Percentiles rank a stretch among this genome's conserved stretches.
Conservation (phyloP, 768 basidiomycete species). For the Sporobolomyces roseus region DNA sequence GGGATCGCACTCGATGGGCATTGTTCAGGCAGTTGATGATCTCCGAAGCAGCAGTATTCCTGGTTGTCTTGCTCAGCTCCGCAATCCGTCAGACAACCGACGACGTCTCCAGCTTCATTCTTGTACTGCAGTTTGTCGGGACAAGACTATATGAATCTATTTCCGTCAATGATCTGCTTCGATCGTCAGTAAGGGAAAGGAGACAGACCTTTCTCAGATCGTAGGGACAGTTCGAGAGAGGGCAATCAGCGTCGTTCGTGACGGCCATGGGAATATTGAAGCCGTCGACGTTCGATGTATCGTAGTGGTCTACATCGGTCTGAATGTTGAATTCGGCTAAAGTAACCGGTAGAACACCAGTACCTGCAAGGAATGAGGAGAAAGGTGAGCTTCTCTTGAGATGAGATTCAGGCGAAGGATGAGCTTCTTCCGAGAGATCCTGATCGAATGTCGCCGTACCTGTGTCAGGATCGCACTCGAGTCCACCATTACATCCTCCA, state of each 20-base stretch:
- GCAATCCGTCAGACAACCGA: constrained; percentile 30
- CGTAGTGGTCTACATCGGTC: constrained; percentile 9
- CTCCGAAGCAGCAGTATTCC: constrained; percentile 33
- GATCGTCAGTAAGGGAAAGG: too few species aligned
- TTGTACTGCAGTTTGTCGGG: constrained; percentile 19
- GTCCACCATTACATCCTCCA: constrained; percentile 15
- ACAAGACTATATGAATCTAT: neutral
- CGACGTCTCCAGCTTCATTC: constrained; percentile 18
- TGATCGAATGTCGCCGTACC: too few species aligned
- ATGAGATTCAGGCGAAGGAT: neutral
- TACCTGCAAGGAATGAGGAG: neutral
- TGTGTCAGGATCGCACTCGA: neutral
- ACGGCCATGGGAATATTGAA: constrained; percentile 19
- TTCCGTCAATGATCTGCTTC: constrained; percentile 29
- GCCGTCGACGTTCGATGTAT: constrained; percentile 20
- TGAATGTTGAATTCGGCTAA: constrained; percentile 24
- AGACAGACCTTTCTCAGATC: neutral
- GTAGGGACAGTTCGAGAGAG: neutral
- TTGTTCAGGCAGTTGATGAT: neutral
- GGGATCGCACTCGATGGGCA: constrained; percentile 18
- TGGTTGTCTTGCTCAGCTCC: constrained; percentile 1
- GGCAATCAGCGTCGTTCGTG: constrained; percentile 3
- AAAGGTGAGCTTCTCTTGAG: neutral
- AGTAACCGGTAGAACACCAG: constrained; percentile 6
- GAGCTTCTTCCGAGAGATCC: too few species aligned